Percentiles rank a stretch among this genome's conserved stretches.
Conservation (phyloP, 2,329 filamentous ascomycete genomes). For the Phaeosphaeriaceae sp. region DNA sequence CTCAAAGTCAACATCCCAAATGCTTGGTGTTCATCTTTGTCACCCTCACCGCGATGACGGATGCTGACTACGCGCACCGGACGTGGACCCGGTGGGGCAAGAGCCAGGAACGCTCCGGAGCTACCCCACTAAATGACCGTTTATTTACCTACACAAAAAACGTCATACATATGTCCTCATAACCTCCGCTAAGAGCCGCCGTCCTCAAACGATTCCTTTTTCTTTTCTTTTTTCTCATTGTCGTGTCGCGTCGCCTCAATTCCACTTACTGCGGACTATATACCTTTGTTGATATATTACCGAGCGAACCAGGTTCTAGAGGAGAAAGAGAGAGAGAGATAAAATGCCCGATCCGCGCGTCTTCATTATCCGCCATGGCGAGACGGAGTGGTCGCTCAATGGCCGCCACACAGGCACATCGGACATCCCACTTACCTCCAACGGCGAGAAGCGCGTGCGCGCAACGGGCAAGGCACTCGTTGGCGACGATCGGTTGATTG, state of each 20-base stretch:
- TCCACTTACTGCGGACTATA: neutral
- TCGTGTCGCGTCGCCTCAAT: neutral
- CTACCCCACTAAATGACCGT: constrained; percentile 26
- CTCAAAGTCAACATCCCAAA: neutral
- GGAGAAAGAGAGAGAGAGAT: neutral
- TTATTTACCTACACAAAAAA: constrained; percentile 8
- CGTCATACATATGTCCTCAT: constrained; percentile 16
- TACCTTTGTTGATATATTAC: neutral
- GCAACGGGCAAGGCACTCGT: constrained; percentile 82
- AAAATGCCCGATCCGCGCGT: constrained; percentile 56
- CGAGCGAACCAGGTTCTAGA: no score
- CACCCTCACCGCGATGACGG: constrained; percentile 18
- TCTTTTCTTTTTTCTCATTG: constrained; percentile 1
- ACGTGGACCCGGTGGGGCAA: constrained; percentile 1
- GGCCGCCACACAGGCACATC: constrained; percentile 78
- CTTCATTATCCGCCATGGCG: constrained; percentile 77
- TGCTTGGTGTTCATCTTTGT: constrained; percentile 3
- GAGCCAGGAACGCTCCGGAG: constrained; percentile 15
- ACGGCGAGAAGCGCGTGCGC: constrained; percentile 66
- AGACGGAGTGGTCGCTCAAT: constrained; percentile 93
- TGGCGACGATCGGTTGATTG: constrained; percentile 83
- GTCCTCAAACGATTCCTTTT: neutral
- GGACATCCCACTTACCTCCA: constrained; percentile 84
- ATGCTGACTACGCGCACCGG: constrained; percentile 22
- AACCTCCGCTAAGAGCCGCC: neutral